Base-by-base conservation (phyloP, 2,329 filamentous ascomycete species). In the Alternaria atra region DNA sequence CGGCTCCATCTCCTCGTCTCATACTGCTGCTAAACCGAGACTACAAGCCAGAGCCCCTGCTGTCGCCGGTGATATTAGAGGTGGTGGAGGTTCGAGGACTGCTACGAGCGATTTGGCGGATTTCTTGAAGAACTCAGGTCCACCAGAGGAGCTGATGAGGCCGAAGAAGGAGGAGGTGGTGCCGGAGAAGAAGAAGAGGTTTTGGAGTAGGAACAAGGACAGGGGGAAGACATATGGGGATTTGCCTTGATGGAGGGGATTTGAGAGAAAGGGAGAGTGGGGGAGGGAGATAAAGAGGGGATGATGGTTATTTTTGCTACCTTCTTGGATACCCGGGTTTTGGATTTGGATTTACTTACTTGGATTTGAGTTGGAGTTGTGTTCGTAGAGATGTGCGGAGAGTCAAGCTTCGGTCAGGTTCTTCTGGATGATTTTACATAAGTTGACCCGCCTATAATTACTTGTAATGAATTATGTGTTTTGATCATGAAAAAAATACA, bases 101-200 rank as follows among this genome's bases (percentile, higher is more conserved):
- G 73, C 69, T 1, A 81, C 79, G 2, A 77, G 75, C 39, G 80
- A 82, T 56, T 69, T 82, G 32, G 80, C 80, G 3, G 80, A 82
- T 54, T 83, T 83, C 62, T 59, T 83, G 39, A 74, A 75, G 32
- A 79, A 75, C 30, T 80, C 77, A 1, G 81, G 79, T 0, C 81
- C 81, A 0, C 75, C 76, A 3, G 75, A 77, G 37, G 67, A 70
- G 7, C 30, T 64, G 2, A 53, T 60, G 20, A 35, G 52, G 5
- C 43, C 30, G 1, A 64, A 59, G 40, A 75, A 72, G 52, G 74
- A 77, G 52, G 76, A 78, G 47, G 7, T 3, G 30, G 30, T 10
- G 30, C 8, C 9, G 37, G 71, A 73, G 17, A 77, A 75, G 69
- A 72, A 73, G 52, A 70, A 66, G 37, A 76, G 69, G 54, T 79